Percentiles rank a stretch among this genome's conserved stretches.
Conservation (phyloP, 208 protist genomes). For the Lotmaria passim region DNA sequence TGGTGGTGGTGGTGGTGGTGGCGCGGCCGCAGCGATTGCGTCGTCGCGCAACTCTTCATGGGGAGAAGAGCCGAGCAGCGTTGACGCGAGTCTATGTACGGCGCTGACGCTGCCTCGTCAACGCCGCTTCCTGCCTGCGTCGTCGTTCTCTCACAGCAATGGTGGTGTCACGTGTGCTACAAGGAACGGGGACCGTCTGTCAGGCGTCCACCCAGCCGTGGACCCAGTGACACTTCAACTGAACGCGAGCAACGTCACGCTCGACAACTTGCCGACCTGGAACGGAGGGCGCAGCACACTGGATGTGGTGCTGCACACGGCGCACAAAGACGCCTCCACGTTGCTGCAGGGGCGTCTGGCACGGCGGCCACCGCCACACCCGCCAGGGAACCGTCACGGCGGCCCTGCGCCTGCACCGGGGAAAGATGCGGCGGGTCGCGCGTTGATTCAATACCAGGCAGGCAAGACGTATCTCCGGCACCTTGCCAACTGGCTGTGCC, state of each 20-base stretch:
- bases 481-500: constrained; percentile 49
- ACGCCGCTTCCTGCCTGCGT: constrained; percentile 4
- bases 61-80: not conserved
- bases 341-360: constrained; percentile 31
- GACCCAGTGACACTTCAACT: constrained; percentile 12
- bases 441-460: not conserved
- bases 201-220: not conserved
- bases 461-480: constrained; percentile 17
- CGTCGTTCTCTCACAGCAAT: not conserved
- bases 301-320: constrained; percentile 21
- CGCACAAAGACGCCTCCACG: constrained; percentile 14
- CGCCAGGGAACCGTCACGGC: not conserved
- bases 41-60: not conserved
- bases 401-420: not conserved
- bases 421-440: not conserved
- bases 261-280: constrained; percentile 28
- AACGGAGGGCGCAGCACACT: constrained; percentile 19
- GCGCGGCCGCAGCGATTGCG: not conserved
- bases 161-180: not conserved
- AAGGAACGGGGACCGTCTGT: not conserved
- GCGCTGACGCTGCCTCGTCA: not conserved
- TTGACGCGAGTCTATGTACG: not conserved
- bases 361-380: constrained; percentile 15
- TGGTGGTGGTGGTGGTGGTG: not conserved
- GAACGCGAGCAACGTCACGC: not conserved